Percentiles rank a stretch among this genome's conserved stretches.
These are phyloP conservation scores for Platanthera guangdongensis DNA, from an alignment of 106 monocot species.

Conservation along the genomic window DNA sequence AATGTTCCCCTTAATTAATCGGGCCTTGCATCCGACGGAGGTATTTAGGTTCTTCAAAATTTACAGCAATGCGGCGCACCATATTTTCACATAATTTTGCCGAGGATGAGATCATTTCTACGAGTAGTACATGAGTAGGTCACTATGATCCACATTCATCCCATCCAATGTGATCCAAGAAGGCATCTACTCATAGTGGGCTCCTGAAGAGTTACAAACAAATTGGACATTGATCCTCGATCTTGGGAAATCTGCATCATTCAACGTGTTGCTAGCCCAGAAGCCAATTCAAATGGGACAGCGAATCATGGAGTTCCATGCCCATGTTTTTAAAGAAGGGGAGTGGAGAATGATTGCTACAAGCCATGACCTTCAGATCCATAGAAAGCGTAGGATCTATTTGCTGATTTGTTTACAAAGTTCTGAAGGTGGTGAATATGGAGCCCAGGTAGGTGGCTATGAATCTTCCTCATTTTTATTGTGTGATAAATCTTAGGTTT, in stretches of 20 bases:
- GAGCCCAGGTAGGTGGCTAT: too few species aligned
- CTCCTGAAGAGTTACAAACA: constrained; percentile 41
- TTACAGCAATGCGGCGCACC: constrained; percentile 33
- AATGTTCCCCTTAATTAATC: constrained; percentile 94
- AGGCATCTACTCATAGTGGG: constrained; percentile 77
- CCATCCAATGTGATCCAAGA: constrained; percentile 45
- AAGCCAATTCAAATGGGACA: constrained; percentile 99
- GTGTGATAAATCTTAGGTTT: too few species aligned
- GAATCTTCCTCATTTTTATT: too few species aligned
- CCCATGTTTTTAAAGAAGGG: constrained; percentile 43
- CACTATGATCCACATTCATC: constrained; percentile 20
- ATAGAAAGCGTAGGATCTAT: background rate
- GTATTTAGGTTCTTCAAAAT: constrained; percentile 72
- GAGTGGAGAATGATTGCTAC: constrained; percentile 41
- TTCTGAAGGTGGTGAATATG: background rate
- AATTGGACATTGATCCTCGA: constrained; percentile 54
- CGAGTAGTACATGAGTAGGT: constrained; percentile 64
- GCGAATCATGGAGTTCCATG: constrained; percentile 68
- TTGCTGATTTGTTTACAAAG: background rate
- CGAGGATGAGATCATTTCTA: constrained; percentile 37
- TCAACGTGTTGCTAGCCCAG: constrained; percentile 75
- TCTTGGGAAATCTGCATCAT: constrained; percentile 22
- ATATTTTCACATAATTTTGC: constrained; percentile 80
- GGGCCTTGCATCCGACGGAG: constrained; percentile 78
- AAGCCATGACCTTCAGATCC: background rate